Evolutionary conservation across 139 green algal genomes (phyloP), one percentile per base, ranked within the genome.

Genomic region (Volvox africanus): DNA sequence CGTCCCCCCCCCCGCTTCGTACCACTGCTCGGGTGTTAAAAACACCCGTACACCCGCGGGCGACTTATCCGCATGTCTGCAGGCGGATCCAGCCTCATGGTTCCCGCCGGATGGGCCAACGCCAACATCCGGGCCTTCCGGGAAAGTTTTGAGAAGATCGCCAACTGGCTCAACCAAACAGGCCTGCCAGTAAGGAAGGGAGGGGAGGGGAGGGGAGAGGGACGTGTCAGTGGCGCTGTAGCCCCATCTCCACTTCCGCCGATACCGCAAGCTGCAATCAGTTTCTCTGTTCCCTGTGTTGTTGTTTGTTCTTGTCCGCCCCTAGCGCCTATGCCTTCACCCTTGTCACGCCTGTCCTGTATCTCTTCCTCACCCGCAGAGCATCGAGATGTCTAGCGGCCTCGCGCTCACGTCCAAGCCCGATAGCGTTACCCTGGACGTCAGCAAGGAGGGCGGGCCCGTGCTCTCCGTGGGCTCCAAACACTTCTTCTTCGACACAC

Each of bases 401-500:
- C 73, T 90, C 6, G 86, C 86, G 71, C 86, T 90, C n/a, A 77
- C 50, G 26, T 90, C 86, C 6, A 61, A 76, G 73, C 86, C 86
- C 18, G 86, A 90, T 44, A n/a, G 24, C 30, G 86, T 90, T 5
- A 76, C 86, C 1, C 44, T 91, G 76, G 87, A 91, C 61, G 76
- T 91, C 28, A 77, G 37, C 73, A 92, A 92, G 91, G 91, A 93
- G 82, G 82, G 81, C 33, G 91, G 87, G 0, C 91, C 91, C 0
- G 91, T 93, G 76, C 91, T 93, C 65, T 91, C 81, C 0, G 91
- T 93, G 26, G 91, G 91, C 81, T 84, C 50, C 65, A 93, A 93
- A 82, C 91, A 93, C 88, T 93, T 91, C 44, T 93, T 93, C 88
- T 93, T 93, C 37, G 91, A 93, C 69, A 22, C 81, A 61, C 91